A percentile compares a stretch with the other conserved stretches of the same genome.
Conservation (phyloP, 768 basidiomycete genomes). For the Podaxis carcinomalis region DNA sequence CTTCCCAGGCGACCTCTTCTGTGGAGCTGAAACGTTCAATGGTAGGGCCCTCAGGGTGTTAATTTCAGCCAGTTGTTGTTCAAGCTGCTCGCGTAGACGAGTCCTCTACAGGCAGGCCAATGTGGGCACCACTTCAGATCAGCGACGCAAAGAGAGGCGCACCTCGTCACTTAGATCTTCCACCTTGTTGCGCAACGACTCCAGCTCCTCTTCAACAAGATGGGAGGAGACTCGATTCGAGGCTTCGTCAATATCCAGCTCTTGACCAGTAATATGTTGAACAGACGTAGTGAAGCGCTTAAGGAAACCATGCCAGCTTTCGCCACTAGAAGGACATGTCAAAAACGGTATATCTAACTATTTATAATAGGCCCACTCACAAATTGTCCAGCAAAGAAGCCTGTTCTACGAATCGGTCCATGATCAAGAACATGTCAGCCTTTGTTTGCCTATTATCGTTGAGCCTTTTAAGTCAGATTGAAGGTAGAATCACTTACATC, state of each 20-base stretch:
- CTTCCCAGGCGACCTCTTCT: conserved; percentile 40
- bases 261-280: conserved; percentile 62
- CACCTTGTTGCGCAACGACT: conserved; percentile 51
- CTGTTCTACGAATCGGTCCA: conserved; percentile 66
- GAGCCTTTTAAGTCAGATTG: background rate
- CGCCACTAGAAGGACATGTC: conserved; percentile 39
- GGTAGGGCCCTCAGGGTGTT: conserved; percentile 59
- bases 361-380: conserved; percentile 33
- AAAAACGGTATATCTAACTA: background rate
- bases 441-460: conserved; percentile 51
- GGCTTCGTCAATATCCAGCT: conserved; percentile 47
- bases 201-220: conserved; percentile 59
- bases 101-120: conserved; percentile 35
- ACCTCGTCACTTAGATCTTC: conserved; percentile 70
- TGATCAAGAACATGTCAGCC: conserved; percentile 49
- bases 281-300: conserved; percentile 58
- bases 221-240: conserved; percentile 31
- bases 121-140: background rate
- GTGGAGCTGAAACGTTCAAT: conserved; percentile 28
- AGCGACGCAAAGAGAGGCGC: conserved; percentile 8
- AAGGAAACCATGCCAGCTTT: conserved; percentile 60
- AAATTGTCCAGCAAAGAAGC: conserved; percentile 56
- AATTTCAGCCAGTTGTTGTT: conserved; percentile 63
- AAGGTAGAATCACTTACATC: conserved; percentile 40
- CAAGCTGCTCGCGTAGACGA: conserved; percentile 48